These are phyloP conservation scores for Lizanozyma gosingica DNA, from an alignment of 1,139 yeast genomes.

Conservation along the genomic window DNA sequence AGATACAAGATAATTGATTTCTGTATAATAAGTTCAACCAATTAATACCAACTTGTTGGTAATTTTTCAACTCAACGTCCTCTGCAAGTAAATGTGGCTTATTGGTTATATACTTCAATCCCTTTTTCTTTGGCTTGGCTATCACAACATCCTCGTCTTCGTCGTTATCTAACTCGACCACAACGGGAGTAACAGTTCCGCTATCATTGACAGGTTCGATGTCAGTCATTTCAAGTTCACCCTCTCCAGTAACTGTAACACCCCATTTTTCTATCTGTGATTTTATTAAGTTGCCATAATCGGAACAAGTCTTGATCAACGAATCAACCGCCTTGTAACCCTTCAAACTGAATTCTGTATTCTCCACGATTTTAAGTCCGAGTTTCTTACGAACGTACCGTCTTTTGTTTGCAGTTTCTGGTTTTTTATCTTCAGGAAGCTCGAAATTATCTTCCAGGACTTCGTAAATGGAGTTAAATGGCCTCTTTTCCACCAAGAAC, in stretches of 20 bases:
- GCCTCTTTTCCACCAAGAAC: conserved; percentile 53
- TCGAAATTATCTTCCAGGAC: conserved; percentile 49
- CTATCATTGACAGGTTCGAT: conserved; percentile 23
- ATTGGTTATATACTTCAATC: conserved; percentile 50
- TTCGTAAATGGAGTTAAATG: conserved; percentile 49
- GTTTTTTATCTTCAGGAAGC: conserved; percentile 15
- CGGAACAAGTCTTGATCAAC: conserved; percentile 73
- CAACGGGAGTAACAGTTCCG: conserved; percentile 6
- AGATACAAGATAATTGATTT: conserved; percentile 75
- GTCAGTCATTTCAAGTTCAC: conserved; percentile 50
- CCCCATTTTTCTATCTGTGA: conserved; percentile 83
- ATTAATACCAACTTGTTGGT: conserved; percentile 92
- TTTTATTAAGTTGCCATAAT: conserved; percentile 63
- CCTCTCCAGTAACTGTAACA: conserved; percentile 56
- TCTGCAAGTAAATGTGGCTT: conserved; percentile 62
- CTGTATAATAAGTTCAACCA: conserved; percentile 82
- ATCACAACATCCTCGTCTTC: conserved; percentile 19
- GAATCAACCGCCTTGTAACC: conserved; percentile 95
- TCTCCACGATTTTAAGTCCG: conserved; percentile 73
- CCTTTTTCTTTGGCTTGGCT: conserved; percentile 15
- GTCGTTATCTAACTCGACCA: conserved; percentile 6
- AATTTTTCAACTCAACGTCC: conserved; percentile 65
- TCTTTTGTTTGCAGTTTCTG: conserved; percentile 16
- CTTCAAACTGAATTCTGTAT: conserved; percentile 55
- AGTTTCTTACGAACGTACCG: conserved; percentile 44